Evolutionary conservation across 2,329 filamentous ascomycete species (phyloP), one percentile per base, ranked within the genome.

Genomic region (Decorospora gaudefroyi): DNA sequence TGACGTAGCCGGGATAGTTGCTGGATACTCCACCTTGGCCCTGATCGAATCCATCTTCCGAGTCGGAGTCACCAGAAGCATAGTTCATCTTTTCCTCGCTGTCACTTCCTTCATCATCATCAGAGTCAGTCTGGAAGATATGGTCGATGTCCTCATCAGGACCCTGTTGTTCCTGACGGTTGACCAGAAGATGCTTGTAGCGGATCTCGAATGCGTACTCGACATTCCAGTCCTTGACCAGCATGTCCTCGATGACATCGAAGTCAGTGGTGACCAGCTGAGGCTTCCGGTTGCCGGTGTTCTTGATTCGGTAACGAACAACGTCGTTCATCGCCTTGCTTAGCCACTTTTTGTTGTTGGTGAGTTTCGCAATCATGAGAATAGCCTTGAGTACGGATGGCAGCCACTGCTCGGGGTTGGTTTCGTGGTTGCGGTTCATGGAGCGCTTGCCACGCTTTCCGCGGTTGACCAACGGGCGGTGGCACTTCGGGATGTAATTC

Each of bases 171-270:
- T 52, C 49, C 23, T 55, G 54, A 1, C 53, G 57, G 3, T 61
- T 46, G n/a, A 54, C 50, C 3, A 66, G 45, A 1, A 66, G 39
- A 45, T 68, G 59, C 50, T 65, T 67, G 33, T 66, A 67, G n/a
- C 62, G 52, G 8, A 65, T 57, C 6, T 46, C 32, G 40, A 68
- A 67, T 25, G 54, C 49, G 21, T 54, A 53, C 0, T 35, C 17
- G 1, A 66, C 44, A 2, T 42, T 35, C 64, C 62, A 67, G 2
- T 57, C 51, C 25, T 55, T 55, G 10, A 56, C 45, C 6, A 67
- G 33, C 49, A 67, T 58, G 13, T 66, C 64, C 21, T 68, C 64
- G n/a, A 67, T 61, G 16, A 67, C 53, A 42, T 67, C 64, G 9
- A 67, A 65, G 33, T 67, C 64, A 0, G 65, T 64, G 1, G 57